Evolutionary conservation across 768 basidiomycete species (phyloP).

Genomic region (Heimioporus sp.): DNA sequence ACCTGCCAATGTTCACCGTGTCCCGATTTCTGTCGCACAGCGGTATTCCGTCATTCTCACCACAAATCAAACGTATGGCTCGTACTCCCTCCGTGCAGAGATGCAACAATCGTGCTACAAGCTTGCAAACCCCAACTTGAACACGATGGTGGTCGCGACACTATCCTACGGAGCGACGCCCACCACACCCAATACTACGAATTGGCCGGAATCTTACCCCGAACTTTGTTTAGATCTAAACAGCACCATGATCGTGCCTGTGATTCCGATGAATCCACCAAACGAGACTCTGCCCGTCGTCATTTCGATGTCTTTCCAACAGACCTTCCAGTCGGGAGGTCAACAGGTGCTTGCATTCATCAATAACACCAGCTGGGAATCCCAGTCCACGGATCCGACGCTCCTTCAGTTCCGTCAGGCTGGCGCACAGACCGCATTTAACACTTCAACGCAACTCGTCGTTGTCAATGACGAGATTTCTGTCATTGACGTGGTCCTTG

Average conservation of each 20-base stretch:
- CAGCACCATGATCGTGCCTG: slow-evolving; percentile 29
- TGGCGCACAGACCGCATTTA: slow-evolving; percentile 25
- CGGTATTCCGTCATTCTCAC: slow-evolving; percentile 47
- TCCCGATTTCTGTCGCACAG: slow-evolving; percentile 46
- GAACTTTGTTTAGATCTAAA: slow-evolving; percentile 25
- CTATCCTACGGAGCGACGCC: slow-evolving; percentile 26
- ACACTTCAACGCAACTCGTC: slow-evolving; percentile 23
- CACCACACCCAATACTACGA: slow-evolving; percentile 22
- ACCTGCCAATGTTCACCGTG: slow-evolving; percentile 37
- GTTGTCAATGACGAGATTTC: slow-evolving; percentile 24
- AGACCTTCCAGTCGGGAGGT: slow-evolving; percentile 26
- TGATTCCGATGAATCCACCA: slow-evolving; percentile 24
- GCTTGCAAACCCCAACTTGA: slow-evolving; percentile 26
- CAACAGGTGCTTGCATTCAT: slow-evolving; percentile 23
- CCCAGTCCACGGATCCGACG: slow-evolving; percentile 26
- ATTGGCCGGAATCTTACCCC: slow-evolving; percentile 28
- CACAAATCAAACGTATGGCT: slow-evolving; percentile 37
- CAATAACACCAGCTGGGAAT: slow-evolving; percentile 28
- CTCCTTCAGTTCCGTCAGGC: slow-evolving; percentile 24
- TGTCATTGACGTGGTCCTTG: slow-evolving; percentile 25
- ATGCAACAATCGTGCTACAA: slow-evolving; percentile 35
- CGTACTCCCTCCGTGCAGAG: slow-evolving; percentile 37
- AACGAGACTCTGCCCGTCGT: slow-evolving; percentile 21
- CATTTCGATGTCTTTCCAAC: slow-evolving; percentile 25
- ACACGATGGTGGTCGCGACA: slow-evolving; percentile 28